phyloP scores from a whole-genome alignment of 1,284 basidiomycete genomes.

The Athelia psychrophila region DNA sequence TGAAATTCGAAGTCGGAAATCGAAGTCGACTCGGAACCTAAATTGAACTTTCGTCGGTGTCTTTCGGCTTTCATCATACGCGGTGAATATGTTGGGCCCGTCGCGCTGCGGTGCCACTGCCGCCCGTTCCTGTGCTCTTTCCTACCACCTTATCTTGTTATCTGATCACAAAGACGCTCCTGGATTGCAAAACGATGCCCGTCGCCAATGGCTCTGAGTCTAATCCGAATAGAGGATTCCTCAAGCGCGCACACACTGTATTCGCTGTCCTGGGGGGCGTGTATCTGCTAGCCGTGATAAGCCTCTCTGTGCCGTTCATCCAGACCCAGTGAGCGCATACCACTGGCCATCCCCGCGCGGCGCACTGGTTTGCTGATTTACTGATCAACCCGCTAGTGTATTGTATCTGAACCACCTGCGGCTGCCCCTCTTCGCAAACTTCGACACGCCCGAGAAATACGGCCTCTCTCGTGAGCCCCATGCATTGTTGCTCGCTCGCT shows the following conservation, averaged over 20 bases:
- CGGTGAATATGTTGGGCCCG: no score
- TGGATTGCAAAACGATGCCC: neutral
- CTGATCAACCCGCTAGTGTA: constrained; percentile 29
- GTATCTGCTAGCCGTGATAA: constrained; percentile 53
- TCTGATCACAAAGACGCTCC: no score
- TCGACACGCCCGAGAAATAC: constrained; percentile 68
- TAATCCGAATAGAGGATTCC: neutral
- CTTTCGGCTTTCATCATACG: no score
- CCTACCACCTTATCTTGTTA: no score
- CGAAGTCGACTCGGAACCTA: no score
- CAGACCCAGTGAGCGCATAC: constrained; percentile 67
- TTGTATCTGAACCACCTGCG: constrained; percentile 69
- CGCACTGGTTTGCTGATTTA: constrained; percentile 6
- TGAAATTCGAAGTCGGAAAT: no score
- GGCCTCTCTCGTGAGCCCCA: constrained; percentile 73
- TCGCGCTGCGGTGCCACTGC: no score
- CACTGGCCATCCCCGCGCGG: constrained; percentile 6
- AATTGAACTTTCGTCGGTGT: no score
- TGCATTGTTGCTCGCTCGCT: neutral
- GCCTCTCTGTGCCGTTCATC: constrained; percentile 60
- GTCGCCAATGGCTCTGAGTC: neutral
- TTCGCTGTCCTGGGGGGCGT: constrained; percentile 42
- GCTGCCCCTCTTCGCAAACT: constrained; percentile 65
- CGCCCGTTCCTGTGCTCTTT: no score
- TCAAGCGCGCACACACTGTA: constrained; percentile 22